Conservation (phyloP, 75 land plant genomes). For the Larix kaempferi region DNA sequence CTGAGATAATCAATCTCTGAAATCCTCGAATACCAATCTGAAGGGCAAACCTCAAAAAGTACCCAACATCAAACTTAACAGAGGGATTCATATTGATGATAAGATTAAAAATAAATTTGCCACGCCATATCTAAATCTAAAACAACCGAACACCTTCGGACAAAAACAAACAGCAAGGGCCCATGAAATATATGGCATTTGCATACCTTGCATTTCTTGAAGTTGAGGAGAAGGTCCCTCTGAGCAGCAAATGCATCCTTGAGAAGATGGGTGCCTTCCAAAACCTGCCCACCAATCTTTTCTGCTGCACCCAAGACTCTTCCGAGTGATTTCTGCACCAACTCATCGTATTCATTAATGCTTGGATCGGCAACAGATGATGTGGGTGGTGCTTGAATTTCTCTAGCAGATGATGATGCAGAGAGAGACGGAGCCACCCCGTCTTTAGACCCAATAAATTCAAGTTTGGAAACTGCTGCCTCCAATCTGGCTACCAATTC, state of each 20-base stretch:
- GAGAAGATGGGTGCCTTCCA: constrained; percentile 64
- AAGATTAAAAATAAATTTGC: not conserved
- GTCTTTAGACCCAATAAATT: constrained; percentile 22
- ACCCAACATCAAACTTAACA: not conserved
- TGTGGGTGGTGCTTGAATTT: not conserved
- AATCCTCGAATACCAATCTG: not conserved
- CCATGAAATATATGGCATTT: not conserved
- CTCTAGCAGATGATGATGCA: not conserved
- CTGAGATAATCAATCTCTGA: not conserved
- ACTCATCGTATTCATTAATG: constrained; percentile 73
- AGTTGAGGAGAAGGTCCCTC: constrained; percentile 60
- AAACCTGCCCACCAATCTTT: constrained; percentile 87
- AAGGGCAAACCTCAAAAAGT: not conserved
- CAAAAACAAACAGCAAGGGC: not conserved
- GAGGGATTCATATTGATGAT: not conserved
- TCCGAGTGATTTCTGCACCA: constrained; percentile 36
- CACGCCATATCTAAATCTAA: not conserved
- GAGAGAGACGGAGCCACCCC: not conserved
- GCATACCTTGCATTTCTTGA: constrained; percentile 74
- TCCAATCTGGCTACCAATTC: constrained; percentile 63
- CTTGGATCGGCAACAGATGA: constrained; percentile 38
- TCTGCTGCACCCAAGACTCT: constrained; percentile 55
- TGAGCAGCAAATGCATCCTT: constrained; percentile 64
- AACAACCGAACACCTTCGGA: not conserved
- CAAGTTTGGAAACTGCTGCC: constrained; percentile 75